phyloP scores from a whole-genome alignment of 108 stramenopile species.

The Skeletonema costatum region DNA sequence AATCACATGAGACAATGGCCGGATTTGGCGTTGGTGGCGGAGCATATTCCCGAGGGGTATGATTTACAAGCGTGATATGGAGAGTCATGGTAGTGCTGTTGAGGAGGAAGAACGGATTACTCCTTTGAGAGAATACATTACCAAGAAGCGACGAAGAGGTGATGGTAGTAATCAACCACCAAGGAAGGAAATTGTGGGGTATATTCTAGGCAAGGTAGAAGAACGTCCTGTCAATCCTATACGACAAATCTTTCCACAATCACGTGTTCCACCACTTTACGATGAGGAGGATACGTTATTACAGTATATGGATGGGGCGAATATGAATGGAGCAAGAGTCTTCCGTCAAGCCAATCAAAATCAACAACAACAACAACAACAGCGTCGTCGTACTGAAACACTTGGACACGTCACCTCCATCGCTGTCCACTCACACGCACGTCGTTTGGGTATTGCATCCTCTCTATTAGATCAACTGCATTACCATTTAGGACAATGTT shows the following conservation, averaged over 20 bases:
- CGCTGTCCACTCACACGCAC: constrained; percentile 74
- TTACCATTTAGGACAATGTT: constrained; percentile 60
- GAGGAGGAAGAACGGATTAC: constrained; percentile 11
- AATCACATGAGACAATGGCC: constrained; percentile 87
- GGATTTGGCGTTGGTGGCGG: constrained; percentile 81
- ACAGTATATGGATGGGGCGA: constrained; percentile 5
- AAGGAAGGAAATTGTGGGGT: constrained; percentile 77
- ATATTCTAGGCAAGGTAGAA: constrained; percentile 90
- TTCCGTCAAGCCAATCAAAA: not conserved
- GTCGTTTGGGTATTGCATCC: constrained; percentile 77
- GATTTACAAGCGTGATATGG: not conserved
- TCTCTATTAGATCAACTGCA: constrained; percentile 81
- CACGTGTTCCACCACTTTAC: constrained; percentile 12
- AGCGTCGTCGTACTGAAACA: constrained; percentile 25
- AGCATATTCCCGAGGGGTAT: constrained; percentile 50
- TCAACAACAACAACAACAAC: constrained; percentile 3
- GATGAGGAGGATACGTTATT: constrained; percentile 10
- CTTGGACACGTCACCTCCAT: constrained; percentile 86
- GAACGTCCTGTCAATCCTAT: constrained; percentile 34
- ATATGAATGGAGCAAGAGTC: constrained; percentile 8
- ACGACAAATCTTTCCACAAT: constrained; percentile 25
- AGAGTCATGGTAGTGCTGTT: not conserved
- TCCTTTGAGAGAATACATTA: constrained; percentile 8
- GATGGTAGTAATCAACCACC: constrained; percentile 1
- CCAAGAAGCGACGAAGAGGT: not conserved